Conservation (phyloP, 2,329 filamentous ascomycete genomes). For the Dactylellina drechsleri region DNA sequence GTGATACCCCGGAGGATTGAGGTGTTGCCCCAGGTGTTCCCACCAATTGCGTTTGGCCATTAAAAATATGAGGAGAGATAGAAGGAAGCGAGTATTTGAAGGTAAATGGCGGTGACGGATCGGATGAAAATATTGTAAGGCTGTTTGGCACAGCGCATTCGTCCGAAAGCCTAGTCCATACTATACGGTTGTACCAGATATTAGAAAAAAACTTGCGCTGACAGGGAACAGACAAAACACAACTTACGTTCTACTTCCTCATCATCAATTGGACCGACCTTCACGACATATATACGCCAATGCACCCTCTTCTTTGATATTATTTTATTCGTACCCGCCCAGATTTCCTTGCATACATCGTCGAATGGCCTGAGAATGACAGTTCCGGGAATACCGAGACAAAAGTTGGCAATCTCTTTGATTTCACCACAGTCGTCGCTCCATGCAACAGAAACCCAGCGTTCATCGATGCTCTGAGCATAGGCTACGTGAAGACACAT, state of each 20-base stretch:
- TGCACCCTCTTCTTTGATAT: constrained; percentile 75
- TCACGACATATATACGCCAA: constrained; percentile 80
- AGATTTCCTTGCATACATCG: constrained; percentile 78
- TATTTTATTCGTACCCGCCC: constrained; percentile 79
- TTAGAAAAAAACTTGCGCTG: not conserved
- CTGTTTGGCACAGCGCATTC: constrained; percentile 45
- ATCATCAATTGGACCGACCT: constrained; percentile 74
- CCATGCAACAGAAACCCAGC: constrained; percentile 84
- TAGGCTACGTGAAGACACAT: constrained; percentile 84
- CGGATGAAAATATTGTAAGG: constrained; percentile 56
- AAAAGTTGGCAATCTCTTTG: constrained; percentile 78
- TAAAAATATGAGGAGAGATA: constrained; percentile 55
- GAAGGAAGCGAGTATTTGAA: constrained; percentile 53
- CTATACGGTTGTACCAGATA: constrained; percentile 9
- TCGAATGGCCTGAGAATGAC: constrained; percentile 67
- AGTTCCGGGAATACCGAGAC: constrained; percentile 71
- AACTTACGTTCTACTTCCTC: constrained; percentile 68
- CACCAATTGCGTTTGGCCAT: constrained; percentile 52
- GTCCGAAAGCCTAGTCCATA: constrained; percentile 46
- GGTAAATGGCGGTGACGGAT: constrained; percentile 56
- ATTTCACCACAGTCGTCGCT: constrained; percentile 79
- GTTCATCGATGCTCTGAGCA: constrained; percentile 76
- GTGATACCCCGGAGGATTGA: constrained; percentile 65
- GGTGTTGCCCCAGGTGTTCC: constrained; percentile 56
- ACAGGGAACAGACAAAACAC: not conserved